phyloP scores from a whole-genome alignment of 2,329 filamentous ascomycete genomes.

The Phyllosticta ampelicida region DNA sequence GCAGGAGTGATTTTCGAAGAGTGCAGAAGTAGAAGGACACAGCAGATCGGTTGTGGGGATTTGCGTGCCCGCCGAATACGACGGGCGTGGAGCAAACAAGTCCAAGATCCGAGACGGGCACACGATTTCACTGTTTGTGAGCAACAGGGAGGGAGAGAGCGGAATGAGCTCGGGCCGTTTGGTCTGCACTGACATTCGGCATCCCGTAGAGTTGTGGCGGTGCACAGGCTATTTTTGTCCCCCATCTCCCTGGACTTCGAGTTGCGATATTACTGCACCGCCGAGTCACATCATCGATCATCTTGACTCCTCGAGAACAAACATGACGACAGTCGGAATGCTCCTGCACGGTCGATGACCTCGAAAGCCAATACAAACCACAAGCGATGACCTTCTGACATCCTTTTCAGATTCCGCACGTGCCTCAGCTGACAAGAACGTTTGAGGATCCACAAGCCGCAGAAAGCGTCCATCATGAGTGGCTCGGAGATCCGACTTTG shows the following conservation, averaged over 20 bases:
- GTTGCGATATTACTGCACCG: neutral
- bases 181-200: neutral
- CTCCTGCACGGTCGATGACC: neutral
- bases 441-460: neutral
- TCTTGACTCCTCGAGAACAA: neutral
- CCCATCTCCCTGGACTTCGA: neutral
- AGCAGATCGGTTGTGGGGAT: neutral
- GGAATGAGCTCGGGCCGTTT: neutral
- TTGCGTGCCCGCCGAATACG: neutral
- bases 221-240: neutral
- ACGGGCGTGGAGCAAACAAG: neutral
- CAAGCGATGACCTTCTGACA: neutral
- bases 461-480: neutral
- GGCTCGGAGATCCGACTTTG: neutral
- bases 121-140: neutral
- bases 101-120: neutral
- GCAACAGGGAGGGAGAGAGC: neutral
- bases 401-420: neutral
- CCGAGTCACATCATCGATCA: neutral
- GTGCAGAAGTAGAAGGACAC: neutral
- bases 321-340: neutral
- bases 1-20: neutral
- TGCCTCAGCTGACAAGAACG: neutral
- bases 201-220: neutral
- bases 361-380: neutral